Percentiles rank a stretch among this genome's conserved stretches.
phyloP scores from a whole-genome alignment of 139 green algal genomes.

The Chlamydomonas eustigma region DNA sequence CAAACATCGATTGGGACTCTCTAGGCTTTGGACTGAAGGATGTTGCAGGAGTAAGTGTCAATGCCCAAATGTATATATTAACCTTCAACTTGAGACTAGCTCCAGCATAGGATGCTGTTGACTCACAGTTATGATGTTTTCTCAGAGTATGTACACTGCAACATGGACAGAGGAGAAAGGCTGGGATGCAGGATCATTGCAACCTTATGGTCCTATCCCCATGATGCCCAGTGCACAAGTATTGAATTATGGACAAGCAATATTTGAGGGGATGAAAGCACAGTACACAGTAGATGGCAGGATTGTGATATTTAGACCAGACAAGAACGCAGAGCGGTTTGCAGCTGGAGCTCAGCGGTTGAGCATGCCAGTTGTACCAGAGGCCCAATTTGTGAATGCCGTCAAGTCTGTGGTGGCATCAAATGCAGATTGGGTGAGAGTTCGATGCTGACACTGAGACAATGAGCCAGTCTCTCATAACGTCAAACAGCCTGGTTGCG shows the following conservation, averaged over 20 bases:
- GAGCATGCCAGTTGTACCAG: slow-evolving; percentile 75
- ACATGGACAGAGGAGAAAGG: slow-evolving; percentile 45
- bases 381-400: slow-evolving; percentile 68
- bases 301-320: slow-evolving; percentile 82
- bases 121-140: neutral
- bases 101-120: no score
- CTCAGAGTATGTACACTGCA: slow-evolving; percentile 84
- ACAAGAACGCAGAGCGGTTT: slow-evolving; percentile 36
- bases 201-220: slow-evolving; percentile 81
- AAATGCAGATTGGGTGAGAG: slow-evolving; percentile 11
- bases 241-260: slow-evolving; percentile 95
- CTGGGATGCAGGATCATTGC: slow-evolving; percentile 63
- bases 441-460: no score
- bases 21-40: slow-evolving; percentile 85
- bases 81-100: no score
- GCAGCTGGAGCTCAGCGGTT: slow-evolving; percentile 67
- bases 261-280: slow-evolving; percentile 99
- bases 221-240: slow-evolving; percentile 84
- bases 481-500: no score
- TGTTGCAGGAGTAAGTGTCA: slow-evolving; percentile 44
- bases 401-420: neutral
- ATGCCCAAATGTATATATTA: no score
- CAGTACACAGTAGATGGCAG: slow-evolving; percentile 71
- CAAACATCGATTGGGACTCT: slow-evolving; percentile 67
- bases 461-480: no score